Base-by-base conservation (phyloP, 2,329 filamentous ascomycete genomes). In the Botrytis cinerea region DNA sequence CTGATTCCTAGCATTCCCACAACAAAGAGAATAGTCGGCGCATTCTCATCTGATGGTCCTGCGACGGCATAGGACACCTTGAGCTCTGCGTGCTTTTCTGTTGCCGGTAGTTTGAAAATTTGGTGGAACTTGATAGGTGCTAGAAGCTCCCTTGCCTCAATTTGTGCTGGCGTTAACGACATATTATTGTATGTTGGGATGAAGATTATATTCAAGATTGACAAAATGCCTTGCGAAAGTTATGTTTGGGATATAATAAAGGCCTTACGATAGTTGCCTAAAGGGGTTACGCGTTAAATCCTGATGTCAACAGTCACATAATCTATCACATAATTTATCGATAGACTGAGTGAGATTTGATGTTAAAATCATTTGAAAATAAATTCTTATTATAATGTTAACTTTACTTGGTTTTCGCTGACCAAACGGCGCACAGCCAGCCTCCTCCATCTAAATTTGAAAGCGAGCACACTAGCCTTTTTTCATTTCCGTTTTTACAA, bases 1-100 rank as follows among this genome's bases (percentile, higher is more conserved):
- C 84, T 75, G 8, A 75, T 78, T 1, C 80, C 81, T 74, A 83
- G 82, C 83, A 84, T 83, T 3, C 82, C 82, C 14, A 78, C 79
- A 68, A 81, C 80, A 74, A 82, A 84, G 16, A 85, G 75, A 38
- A 84, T 77, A 4, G 79, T 80, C 4, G 78, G 78, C 18, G 75
- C 77, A 73, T 78, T 75, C 16, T 75, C 78, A 46, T 76, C 35
- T n/a, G 75, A 76, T 14, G 72, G 63, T 14, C 80, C 80, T 40
- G 75, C 76, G 38, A 80, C 75, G 12, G 78, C 74, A 64, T 79
- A 80, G 4, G 76, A 77, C 35, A 80, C 75, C 71, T 76, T 78
- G 35, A 80, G 72, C 20, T 69, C 61, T 10, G 67, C 75, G 73
- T 78, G 77, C 20, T 62, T 72, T 20, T 74, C 74, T 28, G 78